These are phyloP conservation scores for Brasenia schreberi DNA, from an alignment of 164 flowering plant species.

Conservation along the genomic window DNA sequence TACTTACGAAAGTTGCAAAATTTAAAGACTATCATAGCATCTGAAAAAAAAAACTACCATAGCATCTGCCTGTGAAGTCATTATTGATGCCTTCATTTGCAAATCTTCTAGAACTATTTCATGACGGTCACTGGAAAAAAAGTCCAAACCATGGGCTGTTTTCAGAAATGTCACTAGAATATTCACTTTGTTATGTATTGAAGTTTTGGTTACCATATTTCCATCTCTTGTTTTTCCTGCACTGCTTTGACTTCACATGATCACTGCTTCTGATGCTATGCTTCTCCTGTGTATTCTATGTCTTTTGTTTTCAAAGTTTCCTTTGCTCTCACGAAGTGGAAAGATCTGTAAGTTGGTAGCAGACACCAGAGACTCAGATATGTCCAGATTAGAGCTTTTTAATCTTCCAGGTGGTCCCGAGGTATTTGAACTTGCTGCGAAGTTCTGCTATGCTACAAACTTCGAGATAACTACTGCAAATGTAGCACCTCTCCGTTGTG, in stretches of 20 bases:
- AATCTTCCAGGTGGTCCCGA: slow-evolving; percentile 51
- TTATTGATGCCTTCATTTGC: no score
- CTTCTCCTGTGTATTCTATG: neutral
- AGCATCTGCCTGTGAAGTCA: no score
- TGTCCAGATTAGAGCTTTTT: slow-evolving; percentile 34
- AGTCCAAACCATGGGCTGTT: no score
- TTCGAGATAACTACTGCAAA: slow-evolving; percentile 52
- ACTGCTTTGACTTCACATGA: neutral
- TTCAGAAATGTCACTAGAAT: no score
- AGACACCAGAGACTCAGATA: slow-evolving; percentile 25
- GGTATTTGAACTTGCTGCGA: slow-evolving; percentile 50
- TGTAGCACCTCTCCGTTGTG: slow-evolving; percentile 49
- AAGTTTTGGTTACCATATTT: no score
- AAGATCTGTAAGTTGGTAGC: slow-evolving; percentile 49
- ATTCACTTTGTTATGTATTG: no score
- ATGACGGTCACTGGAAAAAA: no score
- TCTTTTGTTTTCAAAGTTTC: slow-evolving; percentile 27
- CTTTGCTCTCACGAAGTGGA: slow-evolving; percentile 50
- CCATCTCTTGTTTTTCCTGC: no score
- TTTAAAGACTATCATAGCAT: no score
- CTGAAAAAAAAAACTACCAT: no score
- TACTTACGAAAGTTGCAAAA: no score
- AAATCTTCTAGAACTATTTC: no score
- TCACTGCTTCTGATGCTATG: neutral
- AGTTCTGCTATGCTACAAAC: slow-evolving; percentile 60